Evolutionary conservation across 2,329 filamentous ascomycete species (phyloP).

Genomic region (Didymella keratinophila): DNA sequence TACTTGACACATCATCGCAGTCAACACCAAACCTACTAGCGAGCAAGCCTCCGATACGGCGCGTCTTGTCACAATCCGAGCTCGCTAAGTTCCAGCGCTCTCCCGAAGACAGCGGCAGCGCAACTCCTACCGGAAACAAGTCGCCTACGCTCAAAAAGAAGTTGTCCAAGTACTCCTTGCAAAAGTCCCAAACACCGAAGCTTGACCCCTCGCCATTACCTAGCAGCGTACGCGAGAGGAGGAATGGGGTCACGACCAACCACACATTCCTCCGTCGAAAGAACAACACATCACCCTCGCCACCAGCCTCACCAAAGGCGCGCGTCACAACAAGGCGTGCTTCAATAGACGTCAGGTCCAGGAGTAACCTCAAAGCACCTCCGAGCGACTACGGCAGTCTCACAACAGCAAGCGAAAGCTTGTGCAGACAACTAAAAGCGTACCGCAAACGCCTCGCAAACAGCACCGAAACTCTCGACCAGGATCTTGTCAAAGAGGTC

Average conservation of each 20-base stretch:
- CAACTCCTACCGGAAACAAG: slow-evolving; percentile 52
- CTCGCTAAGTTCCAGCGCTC: slow-evolving; percentile 76
- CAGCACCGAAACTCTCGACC: slow-evolving; percentile 55
- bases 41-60: slow-evolving; percentile 75
- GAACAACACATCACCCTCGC: slow-evolving; percentile 54
- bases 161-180: slow-evolving; percentile 60
- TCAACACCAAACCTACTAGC: slow-evolving; percentile 45
- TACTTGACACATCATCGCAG: slow-evolving; percentile 43
- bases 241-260: slow-evolving; percentile 26
- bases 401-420: slow-evolving; percentile 59
- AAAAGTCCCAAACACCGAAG: slow-evolving; percentile 51
- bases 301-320: slow-evolving; percentile 47
- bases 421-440: slow-evolving; percentile 64
- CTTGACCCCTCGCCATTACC: slow-evolving; percentile 53
- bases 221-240: slow-evolving; percentile 34
- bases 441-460: slow-evolving; percentile 66
- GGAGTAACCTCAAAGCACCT: slow-evolving; percentile 51
- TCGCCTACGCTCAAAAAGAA: slow-evolving; percentile 64
- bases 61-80: slow-evolving; percentile 86
- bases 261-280: slow-evolving; percentile 32
- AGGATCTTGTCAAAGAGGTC: slow-evolving; percentile 61
- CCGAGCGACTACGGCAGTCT: slow-evolving; percentile 47
- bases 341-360: slow-evolving; percentile 60
- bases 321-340: slow-evolving; percentile 54
- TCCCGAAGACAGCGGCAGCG: slow-evolving; percentile 51